Evolutionary conservation across 306 rosid genomes (phyloP).

Genomic region (Fragaria iinumae): DNA sequence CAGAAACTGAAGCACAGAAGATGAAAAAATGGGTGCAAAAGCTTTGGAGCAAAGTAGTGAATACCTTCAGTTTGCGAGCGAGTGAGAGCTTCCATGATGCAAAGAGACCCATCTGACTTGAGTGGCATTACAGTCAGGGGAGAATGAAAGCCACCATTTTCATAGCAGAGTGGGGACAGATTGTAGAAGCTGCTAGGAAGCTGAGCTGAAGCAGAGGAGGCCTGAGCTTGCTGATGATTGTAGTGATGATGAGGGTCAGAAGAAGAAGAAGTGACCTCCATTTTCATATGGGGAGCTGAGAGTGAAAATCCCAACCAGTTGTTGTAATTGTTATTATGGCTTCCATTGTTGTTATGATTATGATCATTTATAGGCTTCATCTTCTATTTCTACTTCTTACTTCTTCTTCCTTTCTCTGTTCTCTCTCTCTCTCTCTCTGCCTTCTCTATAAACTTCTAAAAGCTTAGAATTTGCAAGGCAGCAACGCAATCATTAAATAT

Average conservation of each 20-base stretch:
- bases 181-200: slow-evolving; percentile 47
- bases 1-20: not conserved
- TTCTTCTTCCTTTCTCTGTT: not conserved
- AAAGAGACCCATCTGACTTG: slow-evolving; percentile 89
- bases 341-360: slow-evolving; percentile 28
- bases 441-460: not conserved
- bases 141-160: slow-evolving; percentile 48
- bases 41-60: not conserved
- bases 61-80: slow-evolving; percentile 75
- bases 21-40: not conserved
- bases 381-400: slow-evolving; percentile 19
- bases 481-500: slow-evolving; percentile 63
- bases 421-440: not conserved
- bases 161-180: slow-evolving; percentile 47
- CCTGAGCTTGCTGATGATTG: slow-evolving; percentile 33
- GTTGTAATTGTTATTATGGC: slow-evolving; percentile 24
- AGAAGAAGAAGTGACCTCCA: slow-evolving; percentile 45
- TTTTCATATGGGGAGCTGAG: slow-evolving; percentile 88
- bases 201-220: slow-evolving; percentile 35
- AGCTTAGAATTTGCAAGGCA: slow-evolving; percentile 24
- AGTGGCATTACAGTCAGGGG: slow-evolving; percentile 84
- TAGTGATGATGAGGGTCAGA: slow-evolving; percentile 35
- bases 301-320: slow-evolving; percentile 96
- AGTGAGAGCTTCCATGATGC: slow-evolving; percentile 76
- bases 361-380: slow-evolving; percentile 71